These are phyloP conservation scores for Chrysanthemum makinoi DNA, from an alignment of 129 eudicot genomes.

Conservation along the genomic window DNA sequence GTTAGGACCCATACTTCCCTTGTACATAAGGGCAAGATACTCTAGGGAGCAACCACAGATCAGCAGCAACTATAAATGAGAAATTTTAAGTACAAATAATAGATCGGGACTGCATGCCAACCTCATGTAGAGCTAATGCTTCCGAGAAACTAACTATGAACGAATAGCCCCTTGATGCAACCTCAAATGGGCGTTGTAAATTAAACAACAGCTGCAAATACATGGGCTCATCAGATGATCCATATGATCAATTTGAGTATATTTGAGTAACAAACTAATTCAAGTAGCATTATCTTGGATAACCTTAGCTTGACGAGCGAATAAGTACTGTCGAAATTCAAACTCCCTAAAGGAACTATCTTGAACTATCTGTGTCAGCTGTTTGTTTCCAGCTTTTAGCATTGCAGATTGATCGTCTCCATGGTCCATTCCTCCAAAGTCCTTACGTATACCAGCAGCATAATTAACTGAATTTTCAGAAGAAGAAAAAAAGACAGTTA, in stretches of 20 bases:
- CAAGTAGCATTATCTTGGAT: background rate
- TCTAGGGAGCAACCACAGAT: slow-evolving; percentile 38
- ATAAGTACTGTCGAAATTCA: slow-evolving; percentile 90
- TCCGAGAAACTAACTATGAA: slow-evolving; percentile 83
- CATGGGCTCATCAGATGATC: background rate
- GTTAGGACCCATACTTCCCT: slow-evolving; percentile 94
- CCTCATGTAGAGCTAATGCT: slow-evolving; percentile 80
- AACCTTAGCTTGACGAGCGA: slow-evolving; percentile 97
- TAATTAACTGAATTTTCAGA: slow-evolving; percentile 50
- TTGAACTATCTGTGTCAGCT: slow-evolving; percentile 75
- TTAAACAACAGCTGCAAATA: slow-evolving; percentile 71
- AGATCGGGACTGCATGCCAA: slow-evolving; percentile 22
- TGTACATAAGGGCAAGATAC: slow-evolving; percentile 73
- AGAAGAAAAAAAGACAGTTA: slow-evolving; percentile 13
- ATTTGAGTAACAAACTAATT: background rate
- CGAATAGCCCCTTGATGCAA: slow-evolving; percentile 81
- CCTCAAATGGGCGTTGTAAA: slow-evolving; percentile 84
- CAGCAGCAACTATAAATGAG: slow-evolving; percentile 15
- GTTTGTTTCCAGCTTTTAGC: slow-evolving; percentile 64
- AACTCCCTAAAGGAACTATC: slow-evolving; percentile 93
- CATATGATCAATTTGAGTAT: background rate
- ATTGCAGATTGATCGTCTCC: slow-evolving; percentile 94
- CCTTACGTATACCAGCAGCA: slow-evolving; percentile 59
- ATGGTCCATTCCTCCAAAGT: slow-evolving; percentile 82
- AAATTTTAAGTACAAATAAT: slow-evolving; percentile 2